phyloP scores from a whole-genome alignment of 176 grass and related monocot genomes.

The Hyparrhenia diplandra region DNA sequence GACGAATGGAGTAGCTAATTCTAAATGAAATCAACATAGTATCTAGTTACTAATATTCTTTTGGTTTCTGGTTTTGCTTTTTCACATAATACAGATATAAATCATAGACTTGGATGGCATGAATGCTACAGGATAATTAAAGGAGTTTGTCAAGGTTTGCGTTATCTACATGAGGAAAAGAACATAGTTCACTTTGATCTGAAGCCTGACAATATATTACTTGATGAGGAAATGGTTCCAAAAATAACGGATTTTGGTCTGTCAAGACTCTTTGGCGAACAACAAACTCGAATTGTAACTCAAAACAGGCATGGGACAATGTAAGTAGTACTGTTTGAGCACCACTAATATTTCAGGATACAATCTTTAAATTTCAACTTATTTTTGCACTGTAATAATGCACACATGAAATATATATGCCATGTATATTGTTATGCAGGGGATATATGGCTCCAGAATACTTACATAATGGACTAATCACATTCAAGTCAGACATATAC shows the following conservation, averaged over 20 bases:
- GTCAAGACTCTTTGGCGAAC: background rate
- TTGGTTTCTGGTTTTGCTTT: background rate
- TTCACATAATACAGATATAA: background rate
- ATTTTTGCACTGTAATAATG: background rate
- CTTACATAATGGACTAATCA: background rate
- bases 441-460: background rate
- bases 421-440: background rate
- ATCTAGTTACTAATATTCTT: background rate
- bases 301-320: background rate
- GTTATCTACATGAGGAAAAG: background rate
- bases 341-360: too few relatives aligned
- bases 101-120: background rate
- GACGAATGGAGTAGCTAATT: too few relatives aligned
- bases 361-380: too few relatives aligned
- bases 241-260: background rate
- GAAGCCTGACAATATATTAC: background rate
- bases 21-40: too few relatives aligned
- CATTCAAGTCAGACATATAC: background rate
- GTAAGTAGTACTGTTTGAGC: background rate
- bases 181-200: background rate
- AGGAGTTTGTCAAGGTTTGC: background rate
- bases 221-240: background rate
- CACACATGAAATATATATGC: background rate
- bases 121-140: background rate
- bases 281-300: background rate